Percentiles rank a stretch among this genome's conserved stretches.
Evolutionary conservation across 768 basidiomycete genomes (phyloP).

Genomic region (Exidia glandulosa): DNA sequence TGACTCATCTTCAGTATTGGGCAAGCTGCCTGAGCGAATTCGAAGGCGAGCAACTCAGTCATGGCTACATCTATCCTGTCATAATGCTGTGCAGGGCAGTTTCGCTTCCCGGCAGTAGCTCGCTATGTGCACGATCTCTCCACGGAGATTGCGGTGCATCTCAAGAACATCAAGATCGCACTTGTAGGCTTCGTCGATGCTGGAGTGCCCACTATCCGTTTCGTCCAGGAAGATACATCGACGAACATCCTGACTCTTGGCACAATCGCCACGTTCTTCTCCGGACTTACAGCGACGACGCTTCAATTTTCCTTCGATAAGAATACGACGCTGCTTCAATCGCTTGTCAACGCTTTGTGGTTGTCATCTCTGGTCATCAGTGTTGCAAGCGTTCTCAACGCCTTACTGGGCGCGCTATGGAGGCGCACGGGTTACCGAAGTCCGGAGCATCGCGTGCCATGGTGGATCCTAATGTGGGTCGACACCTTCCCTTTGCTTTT

Average conservation of each 20-base stretch:
- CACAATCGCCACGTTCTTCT: slow-evolving; percentile 70
- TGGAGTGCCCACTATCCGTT: slow-evolving; percentile 67
- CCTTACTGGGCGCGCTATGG: slow-evolving; percentile 66
- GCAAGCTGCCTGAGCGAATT: slow-evolving; percentile 60
- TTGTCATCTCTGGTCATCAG: slow-evolving; percentile 67
- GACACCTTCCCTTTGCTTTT: slow-evolving; percentile 75
- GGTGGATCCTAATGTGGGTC: slow-evolving; percentile 83
- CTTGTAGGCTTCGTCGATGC: slow-evolving; percentile 66
- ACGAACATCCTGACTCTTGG: slow-evolving; percentile 61
- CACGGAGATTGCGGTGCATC: slow-evolving; percentile 40
- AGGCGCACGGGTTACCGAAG: slow-evolving; percentile 77
- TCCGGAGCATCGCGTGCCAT: slow-evolving; percentile 63
- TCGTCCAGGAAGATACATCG: slow-evolving; percentile 63
- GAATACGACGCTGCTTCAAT: slow-evolving; percentile 25
- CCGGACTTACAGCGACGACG: slow-evolving; percentile 13
- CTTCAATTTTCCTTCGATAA: slow-evolving; percentile 54
- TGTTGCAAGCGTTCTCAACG: slow-evolving; percentile 67
- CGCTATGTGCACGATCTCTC: slow-evolving; percentile 46
- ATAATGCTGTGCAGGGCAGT: no score
- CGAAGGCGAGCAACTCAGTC: slow-evolving; percentile 27
- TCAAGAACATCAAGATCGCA: slow-evolving; percentile 55
- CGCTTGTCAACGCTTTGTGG: slow-evolving; percentile 63
- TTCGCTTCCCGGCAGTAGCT: slow-evolving; percentile 60
- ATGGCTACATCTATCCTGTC: not conserved
- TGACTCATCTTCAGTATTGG: slow-evolving; percentile 48